Evolutionary conservation across 169 alveolate genomes (phyloP), one percentile per base, ranked within the genome.

Genomic region (Plasmodium relictum): DNA sequence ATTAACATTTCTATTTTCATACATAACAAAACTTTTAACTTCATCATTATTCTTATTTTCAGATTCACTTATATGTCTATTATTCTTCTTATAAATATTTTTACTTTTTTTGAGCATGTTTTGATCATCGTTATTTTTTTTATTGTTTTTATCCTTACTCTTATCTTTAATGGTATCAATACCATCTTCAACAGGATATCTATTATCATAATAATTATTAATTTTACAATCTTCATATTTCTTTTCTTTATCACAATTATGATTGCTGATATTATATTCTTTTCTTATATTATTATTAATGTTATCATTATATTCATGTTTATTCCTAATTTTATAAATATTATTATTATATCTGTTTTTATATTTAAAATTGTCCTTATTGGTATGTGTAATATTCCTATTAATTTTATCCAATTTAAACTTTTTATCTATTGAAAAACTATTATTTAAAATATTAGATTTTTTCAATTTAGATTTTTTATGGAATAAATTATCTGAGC

Each of bases 401-500:
- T 31, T 31, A 31, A 31, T 31, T 31, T 31, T 3, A 31, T 31
- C 39, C 1, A 31, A 31, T 59, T 59, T 48, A 56, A 44, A 58
- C 39, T 73, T 58, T 63, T 73, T 44, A 18, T 48, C 59, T 20
- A 39, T 65, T 16, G 45, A 59, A 22, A 73, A 73, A n/a, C 65
- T 58, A 48, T 59, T 59, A 50, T 31, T 73, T 16, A 72, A 41
- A 39, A 42, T 42, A 44, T 6, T 14, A 9, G 71, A 73, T 18
- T 63, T 73, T 48, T 59, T 73, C 41, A 71, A 42, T 39, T n/a
- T 42, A 20, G 14, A 24, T 48, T 73, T 73, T 48, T 63, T 48
- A n/a, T 14, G 16, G 9, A 37, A 16, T 24, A 14, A 16, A 22
- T 20, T 42, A 31, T 65, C 50, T 20, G 8, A 6, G 42, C 50